Conservation (phyloP, 2,329 filamentous ascomycete species). For the Teratosphaeriaceae sp. region DNA sequence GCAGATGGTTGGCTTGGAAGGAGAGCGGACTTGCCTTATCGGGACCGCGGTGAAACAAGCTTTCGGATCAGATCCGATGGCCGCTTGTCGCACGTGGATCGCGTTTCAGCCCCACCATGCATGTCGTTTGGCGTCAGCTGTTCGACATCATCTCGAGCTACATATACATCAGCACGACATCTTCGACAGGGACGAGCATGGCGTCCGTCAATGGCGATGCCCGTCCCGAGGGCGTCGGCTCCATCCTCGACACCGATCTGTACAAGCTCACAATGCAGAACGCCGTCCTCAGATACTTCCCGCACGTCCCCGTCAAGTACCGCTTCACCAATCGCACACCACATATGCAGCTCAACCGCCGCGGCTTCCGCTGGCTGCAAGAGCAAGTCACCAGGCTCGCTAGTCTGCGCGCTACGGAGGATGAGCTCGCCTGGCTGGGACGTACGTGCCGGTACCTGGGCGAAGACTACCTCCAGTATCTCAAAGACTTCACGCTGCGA, state of each 20-base stretch:
- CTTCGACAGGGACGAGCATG: conserved; percentile 12
- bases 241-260: conserved; percentile 55
- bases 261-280: conserved; percentile 99
- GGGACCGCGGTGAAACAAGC: too few relatives aligned
- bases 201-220: conserved; percentile 9
- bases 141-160: too few relatives aligned
- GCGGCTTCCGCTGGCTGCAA: conserved; percentile 78
- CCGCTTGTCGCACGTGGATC: too few relatives aligned
- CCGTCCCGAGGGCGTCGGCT: conserved; percentile 32
- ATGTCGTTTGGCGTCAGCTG: too few relatives aligned
- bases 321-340: conserved; percentile 93
- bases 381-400: conserved; percentile 78
- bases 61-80: too few relatives aligned
- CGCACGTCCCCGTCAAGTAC: conserved; percentile 74
- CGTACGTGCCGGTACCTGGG: conserved; percentile 75
- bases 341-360: conserved; percentile 80
- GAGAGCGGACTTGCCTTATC: too few relatives aligned
- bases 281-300: conserved; percentile 88
- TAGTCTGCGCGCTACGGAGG: conserved; percentile 68
- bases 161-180: too few relatives aligned
- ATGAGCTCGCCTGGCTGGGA: conserved; percentile 75
- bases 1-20: too few relatives aligned
- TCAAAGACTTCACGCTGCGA: conserved; percentile 72
- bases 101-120: too few relatives aligned
- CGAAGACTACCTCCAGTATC: conserved; percentile 69